Evolutionary conservation across 2,329 filamentous ascomycete species (phyloP), one percentile per base, ranked within the genome.

Genomic region (Pyricularia sp.): DNA sequence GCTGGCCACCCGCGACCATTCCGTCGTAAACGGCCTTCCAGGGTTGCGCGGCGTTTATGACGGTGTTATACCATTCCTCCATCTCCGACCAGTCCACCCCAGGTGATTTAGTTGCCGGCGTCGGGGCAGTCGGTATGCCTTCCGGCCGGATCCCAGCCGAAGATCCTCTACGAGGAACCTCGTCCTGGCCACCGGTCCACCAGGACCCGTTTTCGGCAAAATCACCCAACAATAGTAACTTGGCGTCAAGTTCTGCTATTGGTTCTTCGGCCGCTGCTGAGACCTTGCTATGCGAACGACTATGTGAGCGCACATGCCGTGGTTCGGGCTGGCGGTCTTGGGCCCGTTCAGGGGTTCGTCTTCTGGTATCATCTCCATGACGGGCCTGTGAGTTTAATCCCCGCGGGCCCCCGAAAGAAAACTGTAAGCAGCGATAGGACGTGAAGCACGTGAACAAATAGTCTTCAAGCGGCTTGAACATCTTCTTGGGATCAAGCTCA

Each of bases 181-280:
- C 77, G 50, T 82, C 77, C 74, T 85, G 82, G 66, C 84, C 84
- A 1, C 90, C 91, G 65, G 90, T 89, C 91, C 92, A 94, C 92
- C 91, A 94, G 9, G 86, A 86, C 2, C 91, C 92, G 75, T 95
- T 95, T 75, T 95, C 92, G 0, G 89, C 90, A 72, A 94, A 84
- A 73, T 94, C 87, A 2, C 91, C 92, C 2, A 94, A 77, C 7
- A 93, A 81, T 25, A 94, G 80, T 5, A 91, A 85, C 75, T 93
- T 95, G 0, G 90, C 86, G 75, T 95, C 92, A 25, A 93, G 79
- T 66, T 92, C 89, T 50, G 84, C 84, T 3, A 88, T 77, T 30
- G 80, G 79, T 63, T 69, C 36, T 70, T 70, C 26, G 55, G 65
- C 68, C 77, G 78, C 64, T 84, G 83, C 64, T 85, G 85, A 42